Evolutionary conservation across 495 filamentous ascomycete species (phyloP), one percentile per base, ranked within the genome.

Genomic region (Entonaema liquescens): DNA sequence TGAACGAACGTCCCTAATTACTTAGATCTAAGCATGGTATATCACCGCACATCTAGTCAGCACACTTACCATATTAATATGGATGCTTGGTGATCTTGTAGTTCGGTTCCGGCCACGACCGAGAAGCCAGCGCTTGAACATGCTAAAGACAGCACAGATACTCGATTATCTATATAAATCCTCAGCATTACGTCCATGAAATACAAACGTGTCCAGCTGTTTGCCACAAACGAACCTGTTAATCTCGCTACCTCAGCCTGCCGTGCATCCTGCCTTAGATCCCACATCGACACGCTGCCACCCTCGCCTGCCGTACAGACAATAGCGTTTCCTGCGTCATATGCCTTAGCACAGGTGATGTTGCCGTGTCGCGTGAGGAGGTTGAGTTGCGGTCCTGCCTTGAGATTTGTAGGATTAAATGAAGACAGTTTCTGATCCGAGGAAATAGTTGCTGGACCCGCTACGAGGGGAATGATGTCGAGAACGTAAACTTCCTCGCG

Each of bases 31-130:
- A 62, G 47, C 56, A 52, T 25, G 42, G 23, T 58, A 38, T 28
- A 17, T 47, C 15, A 31, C 7, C 7, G 54, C 19, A 61, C 17
- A n/a, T n/a, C 11, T 13, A 13, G 7, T 8, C 52, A 62, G 25
- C 40, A 28, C 72, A 75, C 74, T 64, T 79, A 93, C 93, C 92
- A 97, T 68, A 96, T 82, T 57, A 89, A 76, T 53, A 97, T 89
- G 49, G 88, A 84, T 15, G 92, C 91, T 76, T 92, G 88, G 28
- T 87, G 87, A 38, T 93, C 88, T 13, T 84, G 86, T 28, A 95
- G 80, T 77, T 97, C 94, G 7, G 91, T 93, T 8, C 95, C 95
- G 26, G 89, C 91, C 29, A 88, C 92, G 12, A 97, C 76, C 11
- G 84, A 79, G 70, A 88, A 88, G 15, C 83, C 85, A 42, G 80